phyloP scores from a whole-genome alignment of 768 basidiomycete genomes.

The Termitomyces sp. region DNA sequence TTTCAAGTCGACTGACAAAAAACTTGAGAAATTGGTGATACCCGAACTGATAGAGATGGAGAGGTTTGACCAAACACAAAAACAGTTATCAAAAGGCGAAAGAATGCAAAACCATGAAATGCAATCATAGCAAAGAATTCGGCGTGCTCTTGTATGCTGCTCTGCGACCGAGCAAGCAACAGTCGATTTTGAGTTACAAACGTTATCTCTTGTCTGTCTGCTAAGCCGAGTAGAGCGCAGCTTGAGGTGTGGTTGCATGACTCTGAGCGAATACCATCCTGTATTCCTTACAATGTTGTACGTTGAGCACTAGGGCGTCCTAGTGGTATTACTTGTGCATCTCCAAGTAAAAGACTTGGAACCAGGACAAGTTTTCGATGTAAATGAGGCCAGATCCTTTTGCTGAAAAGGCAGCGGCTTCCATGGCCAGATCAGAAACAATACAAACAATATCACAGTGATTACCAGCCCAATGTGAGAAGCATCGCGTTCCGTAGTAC shows the following conservation, averaged over 20 bases:
- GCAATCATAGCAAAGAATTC: too few species aligned
- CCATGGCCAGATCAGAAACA: too few species aligned
- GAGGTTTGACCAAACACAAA: background rate
- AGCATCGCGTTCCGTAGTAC: too few species aligned
- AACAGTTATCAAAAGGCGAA: background rate
- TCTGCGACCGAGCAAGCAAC: background rate
- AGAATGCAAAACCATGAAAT: background rate
- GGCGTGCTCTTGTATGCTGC: too few species aligned
- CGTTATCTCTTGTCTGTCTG: background rate
- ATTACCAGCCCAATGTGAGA: background rate
- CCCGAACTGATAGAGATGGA: background rate
- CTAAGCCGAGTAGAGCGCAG: background rate
- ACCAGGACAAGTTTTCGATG: background rate
- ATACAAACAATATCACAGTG: background rate
- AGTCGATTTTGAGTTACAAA: background rate
- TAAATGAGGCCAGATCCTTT: background rate
- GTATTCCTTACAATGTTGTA: background rate
- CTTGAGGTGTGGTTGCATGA: background rate
- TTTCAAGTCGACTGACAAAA: background rate
- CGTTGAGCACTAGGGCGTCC: background rate
- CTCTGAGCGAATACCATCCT: background rate
- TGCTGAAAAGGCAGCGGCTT: background rate
- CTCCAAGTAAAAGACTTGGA: background rate
- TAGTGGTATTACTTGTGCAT: too few species aligned
- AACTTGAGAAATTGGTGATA: too few species aligned